Conservation (phyloP, 352 stramenopile genomes). For the Pythium aquatile region DNA sequence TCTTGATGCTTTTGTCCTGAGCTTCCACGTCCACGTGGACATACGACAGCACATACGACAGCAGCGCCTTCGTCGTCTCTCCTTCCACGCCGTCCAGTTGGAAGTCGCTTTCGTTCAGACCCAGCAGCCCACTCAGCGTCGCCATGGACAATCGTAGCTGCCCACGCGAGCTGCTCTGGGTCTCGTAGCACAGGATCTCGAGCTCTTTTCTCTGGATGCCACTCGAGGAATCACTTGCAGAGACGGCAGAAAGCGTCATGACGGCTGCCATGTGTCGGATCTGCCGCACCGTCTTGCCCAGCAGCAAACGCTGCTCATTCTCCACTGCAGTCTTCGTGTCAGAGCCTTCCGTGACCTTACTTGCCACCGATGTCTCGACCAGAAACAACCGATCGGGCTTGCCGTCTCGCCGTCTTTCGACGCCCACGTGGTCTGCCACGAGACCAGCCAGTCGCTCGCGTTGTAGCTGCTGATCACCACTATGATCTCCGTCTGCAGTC, state of each 20-base stretch:
- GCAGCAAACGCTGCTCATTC: conserved; percentile 2
- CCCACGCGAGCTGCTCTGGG: conserved; percentile 36
- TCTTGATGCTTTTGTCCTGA: background rate
- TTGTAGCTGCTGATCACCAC: background rate
- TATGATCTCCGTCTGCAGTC: conserved; percentile 11
- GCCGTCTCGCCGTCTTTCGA: conserved; percentile 53
- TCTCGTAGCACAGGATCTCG: conserved; percentile 43
- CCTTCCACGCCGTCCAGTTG: conserved; percentile 2
- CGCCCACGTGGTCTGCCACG: conserved; percentile 51
- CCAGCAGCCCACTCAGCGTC: conserved; percentile 23
- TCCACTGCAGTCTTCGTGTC: background rate
- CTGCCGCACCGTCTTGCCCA: conserved; percentile 46
- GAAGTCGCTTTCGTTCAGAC: conserved; percentile 5
- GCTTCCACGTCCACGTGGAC: conserved; percentile 18
- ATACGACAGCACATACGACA: conserved; percentile 17
- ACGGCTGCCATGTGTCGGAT: conserved; percentile 39
- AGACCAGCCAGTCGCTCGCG: conserved; percentile 34
- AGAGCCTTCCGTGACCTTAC: background rate
- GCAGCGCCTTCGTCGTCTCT: conserved; percentile 3
- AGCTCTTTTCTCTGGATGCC: conserved; percentile 4
- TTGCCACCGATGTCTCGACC: conserved; percentile 27
- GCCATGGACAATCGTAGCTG: conserved; percentile 19
- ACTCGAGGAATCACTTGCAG: background rate
- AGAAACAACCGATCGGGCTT: conserved; percentile 47
- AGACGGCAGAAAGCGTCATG: conserved; percentile 29